Base-by-base conservation (phyloP, 2,329 filamentous ascomycete species). In the Zymoseptoria passerinii region DNA sequence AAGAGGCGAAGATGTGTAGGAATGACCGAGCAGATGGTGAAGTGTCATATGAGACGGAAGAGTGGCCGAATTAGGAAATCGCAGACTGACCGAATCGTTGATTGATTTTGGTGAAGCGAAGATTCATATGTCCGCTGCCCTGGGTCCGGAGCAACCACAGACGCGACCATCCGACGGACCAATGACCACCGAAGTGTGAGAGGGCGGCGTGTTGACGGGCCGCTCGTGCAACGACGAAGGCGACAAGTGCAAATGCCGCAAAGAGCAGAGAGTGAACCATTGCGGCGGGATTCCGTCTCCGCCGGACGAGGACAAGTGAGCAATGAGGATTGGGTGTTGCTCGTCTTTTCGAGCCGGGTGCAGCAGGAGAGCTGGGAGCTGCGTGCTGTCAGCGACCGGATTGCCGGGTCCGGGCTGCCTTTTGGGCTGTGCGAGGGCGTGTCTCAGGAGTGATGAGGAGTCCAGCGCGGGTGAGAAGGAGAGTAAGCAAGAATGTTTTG, bases 141-240 rank as follows among this genome's bases (percentile, higher is more conserved):
- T 71, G 70, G 28, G 71, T 71, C 19, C 64, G 63, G 20, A 74
- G 65, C 48, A 75, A 67, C 73, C 73, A 75, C 61, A 75, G 54
- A 18, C 74, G 64, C 6, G 72, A 72, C 68, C 71, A 75, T 8
- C 71, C 71, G 18, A 68, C 65, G 1, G 66, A 69, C 67, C 72
- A 73, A 55, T 74, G 73, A 28, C 74, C 74, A 19, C 70, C 68
- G 59, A 75, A 75, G 7, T 69, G 62, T 18, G 62, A 66, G 53
- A 75, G 65, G 1, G 69, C 62, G 55, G 63, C 62, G 58, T 72
- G 72, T n/a, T 64, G 67, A 20, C 63, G 67, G 19, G 71, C 53
- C 27, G 63, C 67, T 28, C 66, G 70, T 57, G 64, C 54, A 27
- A 69, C 60, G 51, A 65, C 59, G 48, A 59, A 57, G 40, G 68